A percentile compares a stretch with the other conserved stretches of the same genome.
These are phyloP conservation scores for Ceratocystis cubensis DNA, from an alignment of 2,329 filamentous ascomycete species.

Conservation along the genomic window DNA sequence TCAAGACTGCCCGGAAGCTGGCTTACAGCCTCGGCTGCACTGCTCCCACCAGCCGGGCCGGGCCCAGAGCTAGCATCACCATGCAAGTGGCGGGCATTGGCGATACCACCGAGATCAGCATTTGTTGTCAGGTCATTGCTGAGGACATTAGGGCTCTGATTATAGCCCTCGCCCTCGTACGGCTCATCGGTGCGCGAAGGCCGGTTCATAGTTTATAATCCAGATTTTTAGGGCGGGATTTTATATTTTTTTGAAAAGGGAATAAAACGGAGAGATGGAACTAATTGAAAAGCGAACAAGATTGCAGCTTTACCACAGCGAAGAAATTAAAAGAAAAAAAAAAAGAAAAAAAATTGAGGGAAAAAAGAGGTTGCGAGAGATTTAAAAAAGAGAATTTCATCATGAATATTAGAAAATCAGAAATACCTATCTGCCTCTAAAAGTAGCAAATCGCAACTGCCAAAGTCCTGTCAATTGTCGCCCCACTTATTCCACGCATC, in stretches of 20 bases:
- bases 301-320: not conserved
- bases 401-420: not conserved
- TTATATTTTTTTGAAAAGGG: not conserved
- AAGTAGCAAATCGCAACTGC: not conserved
- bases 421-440: not conserved
- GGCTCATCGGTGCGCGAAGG: conserved; percentile 43
- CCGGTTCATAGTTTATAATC: conserved; percentile 36
- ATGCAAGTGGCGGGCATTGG: conserved; percentile 35
- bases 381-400: not conserved
- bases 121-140: conserved; percentile 39
- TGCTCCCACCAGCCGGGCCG: conserved; percentile 6
- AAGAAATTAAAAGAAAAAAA: not conserved
- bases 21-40: conserved; percentile 1
- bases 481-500: not conserved
- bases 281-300: not conserved
- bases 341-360: not conserved
- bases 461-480: not conserved
- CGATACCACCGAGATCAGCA: conserved; percentile 43
- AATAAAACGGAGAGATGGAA: not conserved
- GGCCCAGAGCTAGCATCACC: not conserved
- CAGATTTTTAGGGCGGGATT: not conserved
- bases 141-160: conserved; percentile 41
- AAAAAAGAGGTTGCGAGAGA: not conserved
- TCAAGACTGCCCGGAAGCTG: not conserved
- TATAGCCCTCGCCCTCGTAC: conserved; percentile 38